Evolutionary conservation across 768 basidiomycete genomes (phyloP).

Genomic region (Suillus discolor): DNA sequence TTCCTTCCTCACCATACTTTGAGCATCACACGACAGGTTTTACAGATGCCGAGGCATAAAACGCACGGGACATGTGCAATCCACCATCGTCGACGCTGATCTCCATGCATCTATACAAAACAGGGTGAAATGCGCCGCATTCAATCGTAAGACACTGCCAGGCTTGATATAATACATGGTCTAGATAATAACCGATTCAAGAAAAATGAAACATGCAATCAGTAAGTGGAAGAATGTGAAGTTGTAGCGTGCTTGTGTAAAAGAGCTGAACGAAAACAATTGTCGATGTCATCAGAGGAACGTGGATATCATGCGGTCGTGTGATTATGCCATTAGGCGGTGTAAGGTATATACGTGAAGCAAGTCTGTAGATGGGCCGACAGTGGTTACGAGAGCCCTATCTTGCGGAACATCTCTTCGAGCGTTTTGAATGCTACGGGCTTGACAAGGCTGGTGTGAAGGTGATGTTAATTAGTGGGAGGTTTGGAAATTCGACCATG

Average conservation of each 20-base stretch:
- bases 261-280: background rate
- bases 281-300: background rate
- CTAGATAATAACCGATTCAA: background rate
- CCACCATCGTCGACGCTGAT: background rate
- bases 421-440: constrained; percentile 94
- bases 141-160: background rate
- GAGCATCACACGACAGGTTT: background rate
- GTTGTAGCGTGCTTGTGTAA: background rate
- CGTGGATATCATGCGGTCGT: constrained; percentile 7
- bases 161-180: background rate
- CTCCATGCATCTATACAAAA: background rate
- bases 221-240: background rate
- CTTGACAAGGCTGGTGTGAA: constrained; percentile 73
- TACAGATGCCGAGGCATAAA: background rate
- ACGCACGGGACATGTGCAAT: background rate
- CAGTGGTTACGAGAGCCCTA: constrained; percentile 50
- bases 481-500: constrained; percentile 26
- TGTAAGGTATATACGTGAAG: constrained; percentile 6
- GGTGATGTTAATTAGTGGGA: background rate
- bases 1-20: background rate
- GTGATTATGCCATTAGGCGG: constrained; percentile 5
- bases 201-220: constrained; percentile 3
- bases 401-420: constrained; percentile 78
- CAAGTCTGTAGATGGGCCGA: constrained; percentile 2
- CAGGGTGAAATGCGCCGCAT: background rate